phyloP scores from a whole-genome alignment of 495 filamentous ascomycete genomes.

The Penicillium fimorum region DNA sequence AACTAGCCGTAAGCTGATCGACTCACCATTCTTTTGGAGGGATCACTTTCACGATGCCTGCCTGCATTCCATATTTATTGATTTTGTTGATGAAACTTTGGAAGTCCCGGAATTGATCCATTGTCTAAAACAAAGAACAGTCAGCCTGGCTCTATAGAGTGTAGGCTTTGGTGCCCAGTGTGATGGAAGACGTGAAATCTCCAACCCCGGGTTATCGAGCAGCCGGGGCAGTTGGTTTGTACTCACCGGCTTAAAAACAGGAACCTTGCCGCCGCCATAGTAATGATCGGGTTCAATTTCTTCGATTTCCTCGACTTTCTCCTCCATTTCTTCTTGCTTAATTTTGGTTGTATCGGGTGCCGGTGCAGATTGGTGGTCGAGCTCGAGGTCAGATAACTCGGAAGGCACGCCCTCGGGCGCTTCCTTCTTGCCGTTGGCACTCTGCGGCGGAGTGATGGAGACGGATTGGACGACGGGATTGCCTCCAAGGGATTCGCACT shows the following conservation, averaged over 20 bases:
- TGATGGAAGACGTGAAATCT: background rate
- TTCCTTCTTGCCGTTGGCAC: conserved; percentile 46
- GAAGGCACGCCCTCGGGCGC: conserved; percentile 43
- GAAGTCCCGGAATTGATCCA: conserved; percentile 92
- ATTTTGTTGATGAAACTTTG: conserved; percentile 83
- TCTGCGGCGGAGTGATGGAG: conserved; percentile 49
- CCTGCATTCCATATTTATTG: conserved; percentile 93
- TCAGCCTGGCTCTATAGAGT: conserved; percentile 16
- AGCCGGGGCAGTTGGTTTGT: background rate
- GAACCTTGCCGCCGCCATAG: conserved; percentile 80
- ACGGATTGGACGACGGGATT: conserved; percentile 31
- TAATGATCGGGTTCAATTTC: conserved; percentile 84
- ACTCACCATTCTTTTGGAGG: conserved; percentile 91
- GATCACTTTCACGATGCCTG: conserved; percentile 93
- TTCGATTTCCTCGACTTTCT: conserved; percentile 37
- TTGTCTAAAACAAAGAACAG: conserved; percentile 51
- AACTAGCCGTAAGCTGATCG: background rate
- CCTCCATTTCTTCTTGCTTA: conserved; percentile 42
- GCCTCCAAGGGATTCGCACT: conserved; percentile 28
- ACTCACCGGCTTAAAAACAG: conserved; percentile 88
- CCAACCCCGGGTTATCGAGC: background rate
- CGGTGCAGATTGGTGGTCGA: conserved; percentile 34
- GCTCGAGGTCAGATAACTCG: conserved; percentile 48
- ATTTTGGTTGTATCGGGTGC: conserved; percentile 23
- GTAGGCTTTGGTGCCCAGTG: background rate